phyloP scores from a whole-genome alignment of 2,329 filamentous ascomycete species.

The Diaporthe velutina region DNA sequence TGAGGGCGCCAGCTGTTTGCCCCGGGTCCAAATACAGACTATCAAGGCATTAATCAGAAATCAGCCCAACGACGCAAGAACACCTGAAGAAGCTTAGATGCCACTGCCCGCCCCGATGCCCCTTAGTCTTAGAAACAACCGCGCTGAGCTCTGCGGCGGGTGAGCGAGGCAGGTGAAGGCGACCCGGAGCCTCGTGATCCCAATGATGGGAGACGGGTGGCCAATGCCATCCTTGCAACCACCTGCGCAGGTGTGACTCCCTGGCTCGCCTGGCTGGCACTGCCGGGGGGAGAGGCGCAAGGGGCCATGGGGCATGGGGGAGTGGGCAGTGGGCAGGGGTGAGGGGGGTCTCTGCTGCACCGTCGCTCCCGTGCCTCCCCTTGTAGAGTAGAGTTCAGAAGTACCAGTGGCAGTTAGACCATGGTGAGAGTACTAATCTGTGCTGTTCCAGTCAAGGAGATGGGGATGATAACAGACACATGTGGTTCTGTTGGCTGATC shows the following conservation, averaged over 20 bases:
- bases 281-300: background rate
- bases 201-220: constrained; percentile 8
- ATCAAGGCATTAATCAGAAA: constrained; percentile 11
- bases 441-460: constrained; percentile 7
- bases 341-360: constrained; percentile 7
- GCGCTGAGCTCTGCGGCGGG: constrained; percentile 16
- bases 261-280: constrained; percentile 3
- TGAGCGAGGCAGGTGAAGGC: constrained; percentile 12
- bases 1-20: background rate
- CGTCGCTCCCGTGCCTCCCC: constrained; percentile 2
- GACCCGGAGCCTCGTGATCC: constrained; percentile 20
- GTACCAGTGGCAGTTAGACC: background rate
- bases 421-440: background rate
- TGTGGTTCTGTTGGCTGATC: constrained; percentile 28
- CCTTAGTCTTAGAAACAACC: background rate
- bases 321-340: background rate
- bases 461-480: constrained; percentile 26
- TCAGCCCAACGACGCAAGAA: background rate
- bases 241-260: constrained; percentile 20
- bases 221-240: constrained; percentile 28
- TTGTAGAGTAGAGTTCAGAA: background rate
- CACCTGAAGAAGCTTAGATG: constrained; percentile 15
- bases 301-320: constrained; percentile 7
- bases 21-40: too few species aligned
- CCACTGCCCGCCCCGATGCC: background rate